phyloP scores from a whole-genome alignment of 306 rosid genomes.

The Lathyrus sativus region DNA sequence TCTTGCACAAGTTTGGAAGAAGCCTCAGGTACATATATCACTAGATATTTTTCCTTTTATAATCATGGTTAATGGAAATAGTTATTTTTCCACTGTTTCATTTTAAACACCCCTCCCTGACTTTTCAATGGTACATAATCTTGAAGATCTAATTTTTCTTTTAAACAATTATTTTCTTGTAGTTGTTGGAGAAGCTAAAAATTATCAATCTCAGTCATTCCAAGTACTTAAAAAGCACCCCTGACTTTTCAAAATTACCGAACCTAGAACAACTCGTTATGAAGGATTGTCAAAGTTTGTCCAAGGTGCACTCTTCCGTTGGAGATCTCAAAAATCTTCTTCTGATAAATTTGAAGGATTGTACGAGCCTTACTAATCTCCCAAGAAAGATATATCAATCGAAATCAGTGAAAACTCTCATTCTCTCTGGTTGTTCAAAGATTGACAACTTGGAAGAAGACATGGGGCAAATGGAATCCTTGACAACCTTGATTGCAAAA shows the following conservation, averaged over 20 bases:
- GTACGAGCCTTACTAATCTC: neutral
- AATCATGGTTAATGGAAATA: neutral
- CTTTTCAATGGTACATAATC: too few relatives aligned
- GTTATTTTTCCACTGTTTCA: neutral
- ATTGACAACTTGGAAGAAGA: slow-evolving; percentile 41
- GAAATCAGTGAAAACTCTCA: neutral
- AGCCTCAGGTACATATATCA: slow-evolving; percentile 32
- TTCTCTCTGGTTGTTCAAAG: slow-evolving; percentile 39
- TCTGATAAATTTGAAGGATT: neutral
- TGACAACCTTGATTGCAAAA: slow-evolving; percentile 42
- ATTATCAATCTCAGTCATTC: slow-evolving; percentile 39
- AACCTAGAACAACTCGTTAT: neutral
- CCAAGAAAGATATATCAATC: neutral
- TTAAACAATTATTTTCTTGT: neutral
- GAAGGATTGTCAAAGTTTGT: neutral
- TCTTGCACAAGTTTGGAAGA: slow-evolving; percentile 41
- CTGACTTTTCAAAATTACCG: slow-evolving; percentile 36
- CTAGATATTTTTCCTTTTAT: neutral
- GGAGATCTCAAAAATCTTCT: neutral
- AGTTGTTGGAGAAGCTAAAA: slow-evolving; percentile 29
- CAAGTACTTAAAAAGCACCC: slow-evolving; percentile 10
- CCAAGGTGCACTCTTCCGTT: neutral
- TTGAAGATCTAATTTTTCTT: neutral
- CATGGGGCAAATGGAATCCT: slow-evolving; percentile 48
- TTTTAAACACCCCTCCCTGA: too few relatives aligned